These are phyloP conservation scores for Oryza punctata DNA, from an alignment of 176 grass and related monocot species.

Conservation along the genomic window DNA sequence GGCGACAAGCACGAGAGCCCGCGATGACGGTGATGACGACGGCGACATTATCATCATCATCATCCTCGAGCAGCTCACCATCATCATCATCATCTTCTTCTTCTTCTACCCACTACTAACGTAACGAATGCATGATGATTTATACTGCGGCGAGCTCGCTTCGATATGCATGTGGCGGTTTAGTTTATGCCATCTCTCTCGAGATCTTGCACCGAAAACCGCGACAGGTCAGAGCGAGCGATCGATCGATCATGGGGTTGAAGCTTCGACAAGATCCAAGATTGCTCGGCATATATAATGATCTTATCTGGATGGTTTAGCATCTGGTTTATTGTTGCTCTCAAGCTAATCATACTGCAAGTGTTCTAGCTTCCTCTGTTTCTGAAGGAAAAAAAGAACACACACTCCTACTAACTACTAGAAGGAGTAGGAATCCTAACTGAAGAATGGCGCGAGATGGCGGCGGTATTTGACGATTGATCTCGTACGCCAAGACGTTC, in stretches of 20 bases:
- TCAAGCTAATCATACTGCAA: neutral
- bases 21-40: neutral
- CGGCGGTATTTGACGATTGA: neutral
- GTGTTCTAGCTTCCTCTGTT: neutral
- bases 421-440: neutral
- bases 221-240: too few species aligned
- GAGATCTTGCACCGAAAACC: neutral
- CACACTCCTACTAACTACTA: neutral
- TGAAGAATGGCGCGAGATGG: neutral
- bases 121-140: neutral
- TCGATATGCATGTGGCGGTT: neutral
- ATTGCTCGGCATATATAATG: slow-evolving; percentile 6
- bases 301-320: neutral
- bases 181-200: slow-evolving; percentile 31
- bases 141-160: neutral
- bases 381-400: neutral
- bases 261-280: slow-evolving; percentile 13
- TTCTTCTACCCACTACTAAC: neutral
- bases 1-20: slow-evolving; percentile 18
- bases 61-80: neutral
- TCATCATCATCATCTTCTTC: neutral
- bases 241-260: neutral
- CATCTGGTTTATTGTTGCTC: slow-evolving; percentile 22
- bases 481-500: neutral
- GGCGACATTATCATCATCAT: neutral